Conservation (phyloP, 768 basidiomycete genomes). For the Amanita thiersii region DNA sequence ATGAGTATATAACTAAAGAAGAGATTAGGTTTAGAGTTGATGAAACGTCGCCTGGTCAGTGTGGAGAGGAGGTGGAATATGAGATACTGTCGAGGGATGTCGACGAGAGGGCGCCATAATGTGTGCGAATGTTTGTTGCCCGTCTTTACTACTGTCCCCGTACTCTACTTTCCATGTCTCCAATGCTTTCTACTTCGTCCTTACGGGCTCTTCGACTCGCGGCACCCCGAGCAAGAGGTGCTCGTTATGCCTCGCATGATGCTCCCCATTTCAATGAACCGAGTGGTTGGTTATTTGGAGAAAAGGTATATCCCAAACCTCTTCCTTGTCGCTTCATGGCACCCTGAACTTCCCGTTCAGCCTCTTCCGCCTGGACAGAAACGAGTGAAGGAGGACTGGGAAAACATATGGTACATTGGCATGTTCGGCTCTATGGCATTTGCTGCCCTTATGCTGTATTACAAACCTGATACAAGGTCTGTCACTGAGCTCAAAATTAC, state of each 20-base stretch:
- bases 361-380: slow-evolving; percentile 76
- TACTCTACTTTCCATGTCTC: slow-evolving; percentile 3
- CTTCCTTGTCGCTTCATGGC: background rate
- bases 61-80: slow-evolving; percentile 30
- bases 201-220: slow-evolving; percentile 37
- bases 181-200: slow-evolving; percentile 40
- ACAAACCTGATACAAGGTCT: slow-evolving; percentile 91
- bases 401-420: slow-evolving; percentile 82
- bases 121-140: slow-evolving; percentile 11
- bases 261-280: slow-evolving; percentile 87
- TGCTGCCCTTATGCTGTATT: slow-evolving; percentile 70
- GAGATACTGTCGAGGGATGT: slow-evolving; percentile 33
- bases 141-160: slow-evolving; percentile 5
- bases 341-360: slow-evolving; percentile 25
- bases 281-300: slow-evolving; percentile 79
- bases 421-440: slow-evolving; percentile 86
- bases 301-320: slow-evolving; percentile 54
- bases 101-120: slow-evolving; percentile 1
- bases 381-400: slow-evolving; percentile 86
- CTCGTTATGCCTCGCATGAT: slow-evolving; percentile 63
- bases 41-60: slow-evolving; percentile 39
- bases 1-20: background rate
- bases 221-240: slow-evolving; percentile 26
- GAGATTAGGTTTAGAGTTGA: slow-evolving; percentile 44
- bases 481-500: slow-evolving; percentile 16